Evolutionary conservation across 2,329 filamentous ascomycete species (phyloP), one percentile per base, ranked within the genome.

Genomic region (Ophiostoma ips): DNA sequence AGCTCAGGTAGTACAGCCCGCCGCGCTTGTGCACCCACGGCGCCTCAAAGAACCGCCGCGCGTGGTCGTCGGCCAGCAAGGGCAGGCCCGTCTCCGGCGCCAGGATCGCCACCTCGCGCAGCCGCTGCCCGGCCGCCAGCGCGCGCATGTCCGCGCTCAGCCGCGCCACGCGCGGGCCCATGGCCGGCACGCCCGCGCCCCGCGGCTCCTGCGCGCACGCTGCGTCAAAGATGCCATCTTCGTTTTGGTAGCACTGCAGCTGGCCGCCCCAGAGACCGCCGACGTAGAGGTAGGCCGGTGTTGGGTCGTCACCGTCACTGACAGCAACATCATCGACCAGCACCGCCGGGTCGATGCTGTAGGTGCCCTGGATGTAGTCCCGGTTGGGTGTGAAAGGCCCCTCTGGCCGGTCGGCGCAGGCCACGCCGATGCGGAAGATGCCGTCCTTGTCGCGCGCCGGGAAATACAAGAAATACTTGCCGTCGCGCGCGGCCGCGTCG

Each of bases 181-280:
- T 68, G 0, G 84, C 83, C 0, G 59, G 53, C 3, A 71, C 73
- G n/a, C 71, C 76, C 2, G 61, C 58, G 9, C 77, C 79, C 1
- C 62, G 63, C 0, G 81, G 77, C 60, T 84, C 81, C 62, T 78
- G 70, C 3, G 77, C 70, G 0, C 70, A 74, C 10, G 4, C 66
- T 58, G 62, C 63, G 57, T 84, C 77, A 59, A 81, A 88, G 61
- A n/a, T n/a, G n/a, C 11, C 43, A 21, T 38, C 38, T 53, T 66
- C 65, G 54, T 71, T 65, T 56, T 72, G 70, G 75, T 84, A 89
- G 68, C 83, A 87, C 64, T 88, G 83, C 55, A 89, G 68, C 65
- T 89, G 84, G 0, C 84, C 84, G 52, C 84, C 84, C 84, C 84
- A 89, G 19, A 89, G 73, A 0, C 84, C 84, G 41, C 84, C 84